phyloP scores from a whole-genome alignment of 805 yeast species.

The Ogataea siamensis region DNA sequence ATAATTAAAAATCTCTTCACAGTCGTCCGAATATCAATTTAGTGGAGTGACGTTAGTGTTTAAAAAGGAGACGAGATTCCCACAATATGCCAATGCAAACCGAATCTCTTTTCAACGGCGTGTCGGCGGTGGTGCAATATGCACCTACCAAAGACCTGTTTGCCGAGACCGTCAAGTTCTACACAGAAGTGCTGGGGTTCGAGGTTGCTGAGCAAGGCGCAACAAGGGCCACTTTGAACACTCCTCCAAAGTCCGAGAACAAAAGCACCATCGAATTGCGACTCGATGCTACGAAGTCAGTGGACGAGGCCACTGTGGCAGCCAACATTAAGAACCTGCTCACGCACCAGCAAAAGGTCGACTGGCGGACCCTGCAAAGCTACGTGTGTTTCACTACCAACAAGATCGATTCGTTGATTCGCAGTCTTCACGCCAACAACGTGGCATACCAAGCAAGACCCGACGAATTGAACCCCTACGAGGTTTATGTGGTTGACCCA shows the following conservation, averaged over 20 bases:
- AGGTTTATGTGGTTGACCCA: constrained; percentile 78
- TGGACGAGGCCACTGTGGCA: constrained; percentile 25
- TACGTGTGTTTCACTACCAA: constrained; percentile 46
- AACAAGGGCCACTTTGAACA: constrained; percentile 31
- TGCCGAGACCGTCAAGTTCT: constrained; percentile 52
- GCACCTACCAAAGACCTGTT: constrained; percentile 50
- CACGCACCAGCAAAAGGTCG: constrained; percentile 33
- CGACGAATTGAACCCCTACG: constrained; percentile 69
- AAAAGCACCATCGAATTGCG: constrained; percentile 25
- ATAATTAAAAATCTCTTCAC: constrained; percentile 3
- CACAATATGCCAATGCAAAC: constrained; percentile 16
- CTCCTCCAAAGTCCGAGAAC: constrained; percentile 26
- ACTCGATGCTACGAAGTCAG: constrained; percentile 29
- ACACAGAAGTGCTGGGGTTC: constrained; percentile 45
- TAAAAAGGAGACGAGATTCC: background rate
- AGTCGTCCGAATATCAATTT: constrained; percentile 9
- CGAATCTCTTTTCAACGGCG: constrained; percentile 52
- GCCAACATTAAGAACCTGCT: constrained; percentile 30
- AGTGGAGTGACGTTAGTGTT: constrained; percentile 11
- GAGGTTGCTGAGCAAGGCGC: constrained; percentile 30
- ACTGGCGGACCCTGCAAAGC: constrained; percentile 51
- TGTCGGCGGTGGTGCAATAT: constrained; percentile 48
- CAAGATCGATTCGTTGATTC: constrained; percentile 39
- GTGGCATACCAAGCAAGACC: constrained; percentile 61
- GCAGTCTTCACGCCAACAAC: constrained; percentile 32